Percentiles rank a stretch among this genome's conserved stretches.
Conservation (phyloP, 805 yeast genomes). For the Lipomyces chichibuensis region DNA sequence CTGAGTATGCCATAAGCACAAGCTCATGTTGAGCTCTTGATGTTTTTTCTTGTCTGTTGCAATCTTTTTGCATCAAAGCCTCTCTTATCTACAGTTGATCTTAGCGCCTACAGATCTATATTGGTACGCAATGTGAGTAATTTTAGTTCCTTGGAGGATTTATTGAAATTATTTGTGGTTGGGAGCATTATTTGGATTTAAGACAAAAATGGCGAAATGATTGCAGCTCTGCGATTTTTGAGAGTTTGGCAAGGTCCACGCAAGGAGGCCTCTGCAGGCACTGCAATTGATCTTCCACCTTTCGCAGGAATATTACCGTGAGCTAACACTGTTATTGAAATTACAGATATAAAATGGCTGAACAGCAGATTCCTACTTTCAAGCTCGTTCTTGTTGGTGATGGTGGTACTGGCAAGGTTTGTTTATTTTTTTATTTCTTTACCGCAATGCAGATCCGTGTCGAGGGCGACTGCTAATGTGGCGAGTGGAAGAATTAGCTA, state of each 20-base stretch:
- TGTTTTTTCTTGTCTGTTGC: conserved; percentile 22
- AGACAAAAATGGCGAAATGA: neutral
- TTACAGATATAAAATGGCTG: conserved; percentile 28
- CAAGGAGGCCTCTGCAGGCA: neutral
- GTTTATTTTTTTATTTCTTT: conserved; percentile 39
- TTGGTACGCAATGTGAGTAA: neutral
- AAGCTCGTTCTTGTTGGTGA: conserved; percentile 99
- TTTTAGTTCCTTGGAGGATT: neutral
- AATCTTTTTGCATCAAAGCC: conserved; percentile 15
- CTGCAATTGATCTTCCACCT: neutral
- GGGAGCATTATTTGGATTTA: neutral
- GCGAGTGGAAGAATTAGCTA: neutral
- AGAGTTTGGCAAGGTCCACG: neutral
- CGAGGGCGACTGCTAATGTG: neutral
- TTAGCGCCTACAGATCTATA: neutral
- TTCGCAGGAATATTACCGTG: neutral
- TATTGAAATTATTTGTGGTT: neutral
- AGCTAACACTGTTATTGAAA: neutral
- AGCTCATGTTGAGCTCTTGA: neutral
- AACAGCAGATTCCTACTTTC: conserved; percentile 78
- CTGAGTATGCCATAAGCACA: neutral
- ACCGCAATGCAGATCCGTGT: neutral
- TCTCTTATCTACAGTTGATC: conserved; percentile 4
- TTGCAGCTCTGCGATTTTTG: neutral
- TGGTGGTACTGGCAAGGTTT: conserved; percentile 99